A percentile compares a stretch with the other conserved stretches of the same genome.
Evolutionary conservation across 257 asterid species (phyloP).

Genomic region (Gardenia jasminoides): DNA sequence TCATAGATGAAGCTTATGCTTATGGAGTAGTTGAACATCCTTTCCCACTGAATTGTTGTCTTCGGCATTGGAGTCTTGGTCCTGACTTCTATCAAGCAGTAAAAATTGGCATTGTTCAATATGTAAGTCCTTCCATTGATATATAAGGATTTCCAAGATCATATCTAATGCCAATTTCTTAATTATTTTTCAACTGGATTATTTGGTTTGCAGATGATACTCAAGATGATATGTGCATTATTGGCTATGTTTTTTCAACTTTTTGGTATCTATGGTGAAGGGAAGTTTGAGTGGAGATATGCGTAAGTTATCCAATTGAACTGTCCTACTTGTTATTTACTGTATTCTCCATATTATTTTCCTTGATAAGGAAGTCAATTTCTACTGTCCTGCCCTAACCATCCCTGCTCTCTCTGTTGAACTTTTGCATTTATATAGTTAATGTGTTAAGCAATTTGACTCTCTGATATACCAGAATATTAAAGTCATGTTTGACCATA

Average conservation of each 20-base stretch:
- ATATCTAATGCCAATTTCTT: conserved; percentile 7
- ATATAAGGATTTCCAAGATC: neutral
- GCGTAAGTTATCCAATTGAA: conserved; percentile 57
- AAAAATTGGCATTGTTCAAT: conserved; percentile 94
- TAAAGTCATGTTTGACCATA: neutral
- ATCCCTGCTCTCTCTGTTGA: neutral
- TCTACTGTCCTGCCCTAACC: neutral
- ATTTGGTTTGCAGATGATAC: conserved; percentile 64
- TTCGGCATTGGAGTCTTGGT: conserved; percentile 79
- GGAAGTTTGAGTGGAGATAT: conserved; percentile 90
- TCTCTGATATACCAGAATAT: neutral
- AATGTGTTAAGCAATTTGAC: neutral
- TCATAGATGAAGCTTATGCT: conserved; percentile 89
- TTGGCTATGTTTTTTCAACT: conserved; percentile 74
- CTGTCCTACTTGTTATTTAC: neutral
- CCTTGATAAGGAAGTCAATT: neutral
- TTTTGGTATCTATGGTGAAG: conserved; percentile 90
- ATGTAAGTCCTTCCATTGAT: conserved; percentile 46
- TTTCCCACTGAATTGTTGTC: conserved; percentile 74
- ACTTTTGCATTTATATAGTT: neutral
- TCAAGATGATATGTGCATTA: conserved; percentile 90
- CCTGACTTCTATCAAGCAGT: conserved; percentile 92
- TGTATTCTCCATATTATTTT: neutral
- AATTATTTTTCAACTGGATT: conserved; percentile 14
- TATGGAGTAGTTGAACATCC: conserved; percentile 97